A percentile compares a stretch with the other conserved stretches of the same genome.
Conservation (phyloP, 1,284 basidiomycete genomes). For the Melampsora americana region DNA sequence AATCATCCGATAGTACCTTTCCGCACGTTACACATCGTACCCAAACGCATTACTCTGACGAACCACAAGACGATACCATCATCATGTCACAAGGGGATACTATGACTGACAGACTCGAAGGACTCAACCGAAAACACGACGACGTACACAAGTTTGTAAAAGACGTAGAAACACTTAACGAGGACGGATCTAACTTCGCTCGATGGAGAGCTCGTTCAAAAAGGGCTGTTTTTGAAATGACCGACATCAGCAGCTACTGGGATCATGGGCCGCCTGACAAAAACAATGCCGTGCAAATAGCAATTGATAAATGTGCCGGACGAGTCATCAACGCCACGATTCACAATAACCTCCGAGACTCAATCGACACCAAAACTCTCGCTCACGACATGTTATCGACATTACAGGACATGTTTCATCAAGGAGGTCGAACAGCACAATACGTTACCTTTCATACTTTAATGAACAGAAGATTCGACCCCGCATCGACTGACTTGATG, state of each 20-base stretch:
- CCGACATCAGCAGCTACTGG: neutral
- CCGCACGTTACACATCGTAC: too few species aligned
- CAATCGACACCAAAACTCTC: neutral
- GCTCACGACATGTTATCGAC: neutral
- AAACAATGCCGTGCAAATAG: neutral
- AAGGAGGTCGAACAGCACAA: neutral
- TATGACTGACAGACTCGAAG: too few species aligned
- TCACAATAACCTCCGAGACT: neutral
- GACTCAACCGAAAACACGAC: too few species aligned
- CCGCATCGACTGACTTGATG: neutral
- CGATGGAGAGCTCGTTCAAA: too few species aligned
- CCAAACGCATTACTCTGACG: too few species aligned
- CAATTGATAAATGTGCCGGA: neutral
- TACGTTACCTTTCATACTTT: neutral
- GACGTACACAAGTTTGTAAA: too few species aligned
- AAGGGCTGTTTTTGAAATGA: too few species aligned
- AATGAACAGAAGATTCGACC: neutral
- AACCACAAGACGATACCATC: too few species aligned
- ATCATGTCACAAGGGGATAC: too few species aligned
- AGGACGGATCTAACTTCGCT: too few species aligned
- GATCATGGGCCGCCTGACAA: neutral
- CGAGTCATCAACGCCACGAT: neutral
- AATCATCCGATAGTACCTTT: too few species aligned
- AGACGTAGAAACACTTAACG: too few species aligned
- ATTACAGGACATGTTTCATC: neutral